A percentile compares a stretch with the other conserved stretches of the same genome.
Conservation (phyloP, 139 green algal genomes). For the Micromonas commoda region DNA sequence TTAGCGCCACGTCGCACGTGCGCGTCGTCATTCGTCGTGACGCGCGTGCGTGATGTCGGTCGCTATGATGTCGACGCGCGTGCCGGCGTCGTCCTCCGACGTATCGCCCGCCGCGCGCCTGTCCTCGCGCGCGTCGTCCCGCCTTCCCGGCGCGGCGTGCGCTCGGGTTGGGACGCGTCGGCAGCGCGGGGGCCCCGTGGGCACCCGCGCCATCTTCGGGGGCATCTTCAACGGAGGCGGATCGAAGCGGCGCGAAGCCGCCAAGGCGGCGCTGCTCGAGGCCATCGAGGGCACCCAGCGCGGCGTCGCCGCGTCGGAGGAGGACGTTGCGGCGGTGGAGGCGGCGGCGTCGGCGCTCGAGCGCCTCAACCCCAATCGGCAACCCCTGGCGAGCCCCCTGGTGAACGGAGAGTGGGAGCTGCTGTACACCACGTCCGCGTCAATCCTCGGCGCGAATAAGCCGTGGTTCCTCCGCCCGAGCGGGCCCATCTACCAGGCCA, state of each 20-base stretch:
- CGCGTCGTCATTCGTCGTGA: no score
- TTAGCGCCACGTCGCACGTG: no score
- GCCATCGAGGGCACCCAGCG: conserved; percentile 13
- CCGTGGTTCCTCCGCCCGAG: conserved; percentile 16
- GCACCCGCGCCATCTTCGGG: no score
- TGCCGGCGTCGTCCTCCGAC: no score
- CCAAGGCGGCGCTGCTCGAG: conserved; percentile 22
- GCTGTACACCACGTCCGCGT: conserved; percentile 39
- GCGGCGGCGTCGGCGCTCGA: conserved; percentile 29
- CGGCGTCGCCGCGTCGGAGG: conserved; percentile 28
- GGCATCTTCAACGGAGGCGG: neutral
- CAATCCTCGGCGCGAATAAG: conserved; percentile 27
- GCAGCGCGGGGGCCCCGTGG: no score
- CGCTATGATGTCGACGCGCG: no score
- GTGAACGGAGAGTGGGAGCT: conserved; percentile 40
- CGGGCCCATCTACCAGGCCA: conserved; percentile 40
- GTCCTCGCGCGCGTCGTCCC: no score
- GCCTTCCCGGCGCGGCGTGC: no score
- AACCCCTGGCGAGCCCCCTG: neutral
- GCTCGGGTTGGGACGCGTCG: no score
- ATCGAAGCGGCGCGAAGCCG: neutral
- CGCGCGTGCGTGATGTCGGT: no score
- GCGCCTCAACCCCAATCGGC: conserved; percentile 28
- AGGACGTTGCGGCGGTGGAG: conserved; percentile 25
- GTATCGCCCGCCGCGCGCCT: no score